Percentiles rank a stretch among this genome's conserved stretches.
These are phyloP conservation scores for Aspergillus cristatus DNA, from an alignment of 495 filamentous ascomycete species.

Conservation along the genomic window DNA sequence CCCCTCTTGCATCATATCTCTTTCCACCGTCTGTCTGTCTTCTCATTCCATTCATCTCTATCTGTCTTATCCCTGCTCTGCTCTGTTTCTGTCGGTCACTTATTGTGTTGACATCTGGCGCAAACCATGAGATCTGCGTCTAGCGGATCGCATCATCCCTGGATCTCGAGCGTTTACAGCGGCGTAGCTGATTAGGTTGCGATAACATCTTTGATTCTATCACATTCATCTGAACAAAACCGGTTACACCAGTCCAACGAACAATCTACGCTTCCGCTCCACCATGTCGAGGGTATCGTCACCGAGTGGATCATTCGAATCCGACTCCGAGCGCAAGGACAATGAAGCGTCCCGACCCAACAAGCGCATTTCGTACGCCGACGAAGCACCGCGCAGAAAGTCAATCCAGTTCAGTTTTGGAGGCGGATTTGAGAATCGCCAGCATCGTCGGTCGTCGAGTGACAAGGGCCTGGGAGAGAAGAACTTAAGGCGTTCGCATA, in stretches of 20 bases:
- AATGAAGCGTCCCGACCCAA: slow-evolving; percentile 9
- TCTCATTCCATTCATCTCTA: background rate
- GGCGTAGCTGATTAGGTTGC: slow-evolving; percentile 16
- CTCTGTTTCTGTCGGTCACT: too few species aligned
- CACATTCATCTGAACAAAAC: too few species aligned
- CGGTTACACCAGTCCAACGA: too few species aligned
- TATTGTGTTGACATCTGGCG: background rate
- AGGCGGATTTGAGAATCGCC: slow-evolving; percentile 14
- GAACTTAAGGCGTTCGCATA: slow-evolving; percentile 15
- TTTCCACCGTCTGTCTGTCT: background rate
- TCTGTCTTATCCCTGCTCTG: background rate
- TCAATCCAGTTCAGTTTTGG: slow-evolving; percentile 38
- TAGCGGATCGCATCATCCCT: slow-evolving; percentile 14
- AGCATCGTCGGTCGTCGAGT: slow-evolving; percentile 22
- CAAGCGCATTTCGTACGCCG: slow-evolving; percentile 15
- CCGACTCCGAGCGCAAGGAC: slow-evolving; percentile 37
- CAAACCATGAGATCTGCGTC: slow-evolving; percentile 20
- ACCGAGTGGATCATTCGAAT: slow-evolving; percentile 37
- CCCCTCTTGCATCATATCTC: background rate
- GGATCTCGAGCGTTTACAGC: too few species aligned
- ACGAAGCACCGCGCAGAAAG: slow-evolving; percentile 22
- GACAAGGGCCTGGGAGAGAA: slow-evolving; percentile 13
- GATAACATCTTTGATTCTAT: too few species aligned
- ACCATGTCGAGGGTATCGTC: slow-evolving; percentile 7
- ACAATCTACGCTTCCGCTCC: too few species aligned